Conservation (phyloP, 2,329 filamentous ascomycete species). For the Scolecobasidium constrictum region DNA sequence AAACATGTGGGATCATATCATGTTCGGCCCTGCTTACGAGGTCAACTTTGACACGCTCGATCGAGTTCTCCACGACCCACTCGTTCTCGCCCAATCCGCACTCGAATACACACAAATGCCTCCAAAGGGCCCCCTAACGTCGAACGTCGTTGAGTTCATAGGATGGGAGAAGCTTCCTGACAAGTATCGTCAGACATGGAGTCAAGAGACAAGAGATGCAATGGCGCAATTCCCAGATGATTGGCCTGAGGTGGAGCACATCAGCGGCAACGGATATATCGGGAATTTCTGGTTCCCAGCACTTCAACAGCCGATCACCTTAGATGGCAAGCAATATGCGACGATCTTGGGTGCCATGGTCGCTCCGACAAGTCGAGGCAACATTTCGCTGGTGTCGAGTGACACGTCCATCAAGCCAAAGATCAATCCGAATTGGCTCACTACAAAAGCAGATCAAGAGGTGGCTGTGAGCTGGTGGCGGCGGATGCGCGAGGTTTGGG, state of each 20-base stretch:
- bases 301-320: slow-evolving; percentile 15
- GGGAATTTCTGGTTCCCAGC: slow-evolving; percentile 15
- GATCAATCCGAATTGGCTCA: slow-evolving; percentile 26
- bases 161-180: slow-evolving; percentile 19
- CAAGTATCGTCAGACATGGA: slow-evolving; percentile 9
- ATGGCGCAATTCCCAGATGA: slow-evolving; percentile 19
- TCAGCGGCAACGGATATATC: slow-evolving; percentile 15
- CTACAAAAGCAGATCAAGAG: slow-evolving; percentile 19
- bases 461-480: slow-evolving; percentile 22
- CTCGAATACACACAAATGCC: not conserved
- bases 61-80: slow-evolving; percentile 2
- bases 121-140: slow-evolving; percentile 14
- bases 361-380: slow-evolving; percentile 24
- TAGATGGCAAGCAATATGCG: slow-evolving; percentile 21
- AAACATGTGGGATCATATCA: slow-evolving; percentile 20
- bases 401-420: slow-evolving; percentile 18
- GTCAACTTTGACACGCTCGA: slow-evolving; percentile 15
- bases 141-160: slow-evolving; percentile 13
- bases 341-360: slow-evolving; percentile 21
- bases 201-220: slow-evolving; percentile 10
- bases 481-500: slow-evolving; percentile 19
- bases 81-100: slow-evolving; percentile 1
- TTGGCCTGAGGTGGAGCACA: slow-evolving; percentile 25
- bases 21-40: slow-evolving; percentile 23
- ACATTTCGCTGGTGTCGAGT: slow-evolving; percentile 21